Base-by-base conservation (phyloP, 176 grass and related monocot species). In the Hsuehochloa calcarea region DNA sequence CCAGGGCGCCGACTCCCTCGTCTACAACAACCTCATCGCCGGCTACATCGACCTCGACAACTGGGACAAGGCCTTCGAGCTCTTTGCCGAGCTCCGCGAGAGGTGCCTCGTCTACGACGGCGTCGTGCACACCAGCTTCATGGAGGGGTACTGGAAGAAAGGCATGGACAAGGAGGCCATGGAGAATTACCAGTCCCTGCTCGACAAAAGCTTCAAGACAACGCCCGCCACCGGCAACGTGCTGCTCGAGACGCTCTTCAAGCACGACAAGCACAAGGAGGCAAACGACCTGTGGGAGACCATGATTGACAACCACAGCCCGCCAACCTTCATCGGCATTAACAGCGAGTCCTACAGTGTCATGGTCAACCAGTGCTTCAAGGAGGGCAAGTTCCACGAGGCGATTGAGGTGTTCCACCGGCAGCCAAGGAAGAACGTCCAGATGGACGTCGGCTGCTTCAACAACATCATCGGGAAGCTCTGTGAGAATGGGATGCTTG, bases 361-460 rank as follows among this genome's bases (percentile, higher is more conserved):
- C 10, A 87, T 90, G 89, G 80, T 90, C n/a, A 90, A 90, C 38
- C 89, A 87, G 47, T 90, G 80, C 52, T 87, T 90, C 62, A 90
- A 87, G 65, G 84, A 90, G 54, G 84, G 79, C 25, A 90, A 77
- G 79, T 84, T 90, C 72, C 59, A 61, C 0, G 74, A 87, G 61
- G 84, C 89, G 13, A 68, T 90, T 25, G 65, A 87, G 85, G 79
- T 87, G 25, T 90, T 90, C 70, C 89, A 90, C 31, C 69, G 72
- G 5, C 70, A 75, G 81, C 82, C 82, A 29, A 82, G 38, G 39
- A 90, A 90, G 67, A 74, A 80, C 0, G 76, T 82, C 19, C 77
- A 79, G 78, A 87, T 90, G 89, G 89, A 87, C 40, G 89, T 90
- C 6, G 84, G 84, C 62, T 90, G 89, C 65, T 90, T 90, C 82